Conservation (phyloP, 805 yeast genomes). For the Cyberlindnera maclurae region DNA sequence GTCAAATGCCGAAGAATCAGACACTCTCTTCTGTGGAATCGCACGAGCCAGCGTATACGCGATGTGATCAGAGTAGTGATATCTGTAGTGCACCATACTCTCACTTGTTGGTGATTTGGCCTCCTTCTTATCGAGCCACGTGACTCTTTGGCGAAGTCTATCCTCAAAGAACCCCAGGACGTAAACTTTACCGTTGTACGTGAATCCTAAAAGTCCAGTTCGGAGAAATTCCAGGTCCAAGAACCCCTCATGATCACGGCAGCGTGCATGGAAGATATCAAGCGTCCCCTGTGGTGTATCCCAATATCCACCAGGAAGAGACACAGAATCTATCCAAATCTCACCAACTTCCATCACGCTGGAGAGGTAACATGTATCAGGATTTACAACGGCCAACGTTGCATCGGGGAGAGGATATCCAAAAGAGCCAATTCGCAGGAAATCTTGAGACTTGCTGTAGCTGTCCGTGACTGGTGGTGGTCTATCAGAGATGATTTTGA, state of each 20-base stretch:
- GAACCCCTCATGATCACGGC: slow-evolving; percentile 63
- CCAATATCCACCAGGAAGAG: slow-evolving; percentile 87
- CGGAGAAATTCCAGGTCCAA: slow-evolving; percentile 76
- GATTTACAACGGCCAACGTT: slow-evolving; percentile 87
- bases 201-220: slow-evolving; percentile 87
- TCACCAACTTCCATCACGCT: slow-evolving; percentile 84
- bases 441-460: slow-evolving; percentile 31
- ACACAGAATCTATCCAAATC: slow-evolving; percentile 94
- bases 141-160: slow-evolving; percentile 69
- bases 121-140: slow-evolving; percentile 52
- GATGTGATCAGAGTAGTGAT: slow-evolving; percentile 82
- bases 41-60: slow-evolving; percentile 77
- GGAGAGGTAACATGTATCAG: slow-evolving; percentile 75
- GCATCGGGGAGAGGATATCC: slow-evolving; percentile 95
- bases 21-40: slow-evolving; percentile 57
- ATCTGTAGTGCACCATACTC: slow-evolving; percentile 32
- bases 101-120: slow-evolving; percentile 1
- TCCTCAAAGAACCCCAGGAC: slow-evolving; percentile 90
- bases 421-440: slow-evolving; percentile 77
- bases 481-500: slow-evolving; percentile 54
- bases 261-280: slow-evolving; percentile 73
- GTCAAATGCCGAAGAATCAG: slow-evolving; percentile 91
- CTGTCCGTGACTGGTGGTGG: slow-evolving; percentile 46
- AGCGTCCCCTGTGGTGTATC: slow-evolving; percentile 61
- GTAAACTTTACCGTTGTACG: slow-evolving; percentile 79